Conservation (phyloP, 2,329 filamentous ascomycete species). For the Colletotrichum tropicicola region DNA sequence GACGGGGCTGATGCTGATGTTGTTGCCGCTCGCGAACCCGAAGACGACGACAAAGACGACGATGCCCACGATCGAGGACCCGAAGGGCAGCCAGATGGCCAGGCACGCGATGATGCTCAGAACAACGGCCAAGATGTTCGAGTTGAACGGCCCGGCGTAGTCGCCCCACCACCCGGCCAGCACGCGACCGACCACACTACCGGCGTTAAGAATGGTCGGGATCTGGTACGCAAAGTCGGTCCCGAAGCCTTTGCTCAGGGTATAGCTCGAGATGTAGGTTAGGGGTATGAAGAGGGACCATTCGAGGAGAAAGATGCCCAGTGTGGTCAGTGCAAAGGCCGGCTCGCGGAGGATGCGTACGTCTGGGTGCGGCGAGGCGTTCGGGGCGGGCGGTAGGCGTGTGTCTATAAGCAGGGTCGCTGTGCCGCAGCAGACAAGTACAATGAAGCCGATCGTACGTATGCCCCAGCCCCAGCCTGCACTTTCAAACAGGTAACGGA, state of each 20-base stretch:
- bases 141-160: conserved; percentile 84
- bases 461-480: conserved; percentile 50
- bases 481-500: conserved; percentile 56
- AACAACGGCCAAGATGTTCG: conserved; percentile 75
- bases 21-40: conserved; percentile 82
- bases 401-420: conserved; percentile 61
- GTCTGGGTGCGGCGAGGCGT: conserved; percentile 69
- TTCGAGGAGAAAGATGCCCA: conserved; percentile 76
- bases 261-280: conserved; percentile 82
- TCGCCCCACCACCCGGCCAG: conserved; percentile 84
- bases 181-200: conserved; percentile 79
- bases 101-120: conserved; percentile 70
- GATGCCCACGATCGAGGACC: conserved; percentile 65
- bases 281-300: conserved; percentile 82
- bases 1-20: conserved; percentile 84
- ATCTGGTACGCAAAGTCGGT: conserved; percentile 77
- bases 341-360: conserved; percentile 70
- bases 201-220: conserved; percentile 83
- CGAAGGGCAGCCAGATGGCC: conserved; percentile 79
- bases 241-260: conserved; percentile 70
- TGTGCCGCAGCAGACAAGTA: conserved; percentile 51
- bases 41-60: conserved; percentile 80
- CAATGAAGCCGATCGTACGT: conserved; percentile 58
- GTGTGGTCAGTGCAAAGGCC: conserved; percentile 70
- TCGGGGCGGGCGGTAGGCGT: conserved; percentile 67